Conservation (phyloP, 78 protist species). For the Planoprotostelium fungivorum region DNA sequence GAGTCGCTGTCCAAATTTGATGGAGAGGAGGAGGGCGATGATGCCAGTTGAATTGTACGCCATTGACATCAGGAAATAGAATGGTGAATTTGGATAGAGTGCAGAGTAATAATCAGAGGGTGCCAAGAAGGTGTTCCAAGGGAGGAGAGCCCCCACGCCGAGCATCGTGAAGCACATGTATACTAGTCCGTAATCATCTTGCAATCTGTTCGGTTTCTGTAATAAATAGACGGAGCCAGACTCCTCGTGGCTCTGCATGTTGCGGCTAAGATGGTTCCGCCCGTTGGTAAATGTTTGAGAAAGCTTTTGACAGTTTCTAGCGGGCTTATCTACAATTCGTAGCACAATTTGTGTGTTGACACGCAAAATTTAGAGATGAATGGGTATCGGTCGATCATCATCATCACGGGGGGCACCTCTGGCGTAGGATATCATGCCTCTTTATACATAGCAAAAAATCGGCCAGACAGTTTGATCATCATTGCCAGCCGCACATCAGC, state of each 20-base stretch:
- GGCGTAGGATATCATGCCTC: not conserved
- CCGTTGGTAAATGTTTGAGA: no score
- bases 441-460: not conserved
- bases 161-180: constrained; percentile 35
- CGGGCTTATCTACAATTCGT: no score
- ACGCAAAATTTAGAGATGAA: no score
- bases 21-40: constrained; percentile 37
- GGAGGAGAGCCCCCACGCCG: constrained; percentile 48
- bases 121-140: constrained; percentile 50
- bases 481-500: not conserved
- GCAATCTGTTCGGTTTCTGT: not conserved
- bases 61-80: constrained; percentile 31
- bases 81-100: constrained; percentile 20
- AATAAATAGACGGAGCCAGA: not conserved
- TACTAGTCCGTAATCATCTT: constrained; percentile 27
- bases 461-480: not conserved
- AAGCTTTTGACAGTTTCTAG: no score
- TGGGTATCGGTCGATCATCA: no score
- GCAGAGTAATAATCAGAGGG: constrained; percentile 19
- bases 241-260: no score
- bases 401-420: not conserved
- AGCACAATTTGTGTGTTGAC: no score
- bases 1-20: constrained; percentile 19
- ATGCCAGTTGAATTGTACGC: constrained; percentile 51
- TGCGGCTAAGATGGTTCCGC: no score